These are phyloP conservation scores for Fusarium brevicatenulatum DNA, from an alignment of 2,329 filamentous ascomycete genomes.

Conservation along the genomic window DNA sequence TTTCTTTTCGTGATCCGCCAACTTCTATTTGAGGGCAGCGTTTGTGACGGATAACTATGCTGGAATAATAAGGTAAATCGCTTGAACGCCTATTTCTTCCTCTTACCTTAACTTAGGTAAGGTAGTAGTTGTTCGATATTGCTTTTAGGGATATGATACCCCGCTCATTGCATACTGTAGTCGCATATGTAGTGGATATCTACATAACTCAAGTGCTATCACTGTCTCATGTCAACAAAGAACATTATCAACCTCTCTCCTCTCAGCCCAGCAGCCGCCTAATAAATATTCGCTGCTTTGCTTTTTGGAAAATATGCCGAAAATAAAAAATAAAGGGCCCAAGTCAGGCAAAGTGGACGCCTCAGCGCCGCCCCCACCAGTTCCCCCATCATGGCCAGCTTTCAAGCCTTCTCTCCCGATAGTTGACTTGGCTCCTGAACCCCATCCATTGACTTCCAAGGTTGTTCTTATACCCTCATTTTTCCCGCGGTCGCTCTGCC, in stretches of 20 bases:
- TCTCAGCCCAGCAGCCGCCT: background rate
- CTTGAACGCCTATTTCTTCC: background rate
- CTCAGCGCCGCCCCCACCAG: constrained; percentile 46
- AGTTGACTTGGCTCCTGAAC: constrained; percentile 68
- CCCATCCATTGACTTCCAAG: constrained; percentile 63
- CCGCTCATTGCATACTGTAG: constrained; percentile 24
- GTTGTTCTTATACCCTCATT: constrained; percentile 79
- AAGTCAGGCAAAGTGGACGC: constrained; percentile 40
- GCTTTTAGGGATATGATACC: background rate
- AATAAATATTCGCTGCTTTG: background rate
- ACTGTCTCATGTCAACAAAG: background rate
- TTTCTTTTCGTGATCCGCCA: background rate
- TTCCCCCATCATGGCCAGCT: constrained; percentile 69
- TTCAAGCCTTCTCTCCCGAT: constrained; percentile 76
- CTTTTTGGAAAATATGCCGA: constrained; percentile 40
- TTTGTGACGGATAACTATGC: background rate
- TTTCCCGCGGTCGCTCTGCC: constrained; percentile 79
- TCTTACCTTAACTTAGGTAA: background rate
- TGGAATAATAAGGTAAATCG: background rate
- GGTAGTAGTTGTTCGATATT: background rate
- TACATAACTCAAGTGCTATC: background rate
- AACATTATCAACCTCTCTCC: background rate
- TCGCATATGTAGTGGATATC: background rate
- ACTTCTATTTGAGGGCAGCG: background rate
- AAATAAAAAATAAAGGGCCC: constrained; percentile 47